A percentile compares a stretch with the other conserved stretches of the same genome.
Evolutionary conservation across 106 monocot species (phyloP).

Genomic region (Chionographis japonica): DNA sequence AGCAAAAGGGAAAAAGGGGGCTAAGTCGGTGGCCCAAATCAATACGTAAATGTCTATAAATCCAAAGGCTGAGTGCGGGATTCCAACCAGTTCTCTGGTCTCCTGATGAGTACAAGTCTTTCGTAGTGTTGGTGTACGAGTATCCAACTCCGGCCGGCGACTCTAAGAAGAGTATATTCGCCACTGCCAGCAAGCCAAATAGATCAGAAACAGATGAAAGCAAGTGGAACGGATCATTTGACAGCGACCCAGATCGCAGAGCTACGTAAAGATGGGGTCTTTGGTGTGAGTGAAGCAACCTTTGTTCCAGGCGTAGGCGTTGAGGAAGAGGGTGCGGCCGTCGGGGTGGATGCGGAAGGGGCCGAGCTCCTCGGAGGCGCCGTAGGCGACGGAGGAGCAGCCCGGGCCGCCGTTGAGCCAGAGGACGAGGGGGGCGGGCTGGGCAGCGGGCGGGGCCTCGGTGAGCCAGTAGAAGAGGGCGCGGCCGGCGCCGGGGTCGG

Average conservation of each 20-base stretch:
- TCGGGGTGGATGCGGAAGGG: constrained; percentile 73
- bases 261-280: not conserved
- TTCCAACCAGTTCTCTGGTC: constrained; percentile 62
- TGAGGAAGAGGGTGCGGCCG: constrained; percentile 62
- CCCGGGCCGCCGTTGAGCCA: constrained; percentile 97
- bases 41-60: not conserved
- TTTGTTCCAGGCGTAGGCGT: constrained; percentile 74
- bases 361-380: constrained; percentile 92
- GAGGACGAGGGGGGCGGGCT: constrained; percentile 52
- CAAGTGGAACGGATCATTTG: constrained; percentile 6
- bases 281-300: constrained; percentile 17
- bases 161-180: constrained; percentile 86
- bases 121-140: constrained; percentile 75
- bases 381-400: constrained; percentile 84
- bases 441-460: constrained; percentile 31
- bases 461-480: constrained; percentile 89
- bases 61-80: not conserved
- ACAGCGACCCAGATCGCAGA: not conserved
- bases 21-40: not conserved
- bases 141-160: constrained; percentile 91
- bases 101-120: constrained; percentile 50
- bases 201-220: not conserved
- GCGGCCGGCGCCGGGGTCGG: constrained; percentile 49
- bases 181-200: constrained; percentile 36
- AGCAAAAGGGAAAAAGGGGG: not conserved